Evolutionary conservation across 2,329 filamentous ascomycete genomes (phyloP).

Genomic region (Trichophyton verrucosum): DNA sequence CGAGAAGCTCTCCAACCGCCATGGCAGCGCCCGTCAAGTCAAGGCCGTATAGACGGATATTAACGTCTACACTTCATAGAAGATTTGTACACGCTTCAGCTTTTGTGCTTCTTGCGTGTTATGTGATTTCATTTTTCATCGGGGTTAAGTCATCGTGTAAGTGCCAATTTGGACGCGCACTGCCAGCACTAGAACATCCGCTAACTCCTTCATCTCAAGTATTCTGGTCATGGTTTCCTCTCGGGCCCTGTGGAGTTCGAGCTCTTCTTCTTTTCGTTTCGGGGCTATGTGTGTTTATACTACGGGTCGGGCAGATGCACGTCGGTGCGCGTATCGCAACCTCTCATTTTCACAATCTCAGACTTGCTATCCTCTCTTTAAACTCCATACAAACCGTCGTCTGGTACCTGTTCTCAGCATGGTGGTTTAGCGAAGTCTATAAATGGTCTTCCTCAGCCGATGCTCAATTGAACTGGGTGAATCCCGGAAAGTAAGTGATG

Average conservation of each 20-base stretch:
- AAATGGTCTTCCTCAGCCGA: conserved; percentile 54
- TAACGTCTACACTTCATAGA: conserved; percentile 77
- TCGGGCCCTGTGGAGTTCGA: conserved; percentile 63
- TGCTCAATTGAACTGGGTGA: conserved; percentile 60
- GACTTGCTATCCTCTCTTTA: conserved; percentile 44
- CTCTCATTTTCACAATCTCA: conserved; percentile 54
- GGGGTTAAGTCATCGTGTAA: conserved; percentile 57
- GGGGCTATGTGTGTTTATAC: conserved; percentile 64
- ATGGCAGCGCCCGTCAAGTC: conserved; percentile 28
- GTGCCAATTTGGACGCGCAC: conserved; percentile 18
- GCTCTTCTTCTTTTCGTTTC: conserved; percentile 63
- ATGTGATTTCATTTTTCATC: conserved; percentile 57
- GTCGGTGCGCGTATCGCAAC: conserved; percentile 58
- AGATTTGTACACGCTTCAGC: conserved; percentile 70
- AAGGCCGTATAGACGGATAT: conserved; percentile 66
- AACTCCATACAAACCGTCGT: conserved; percentile 56
- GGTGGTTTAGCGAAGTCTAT: conserved; percentile 68
- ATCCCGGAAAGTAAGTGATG: conserved; percentile 49
- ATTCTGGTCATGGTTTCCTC: conserved; percentile 76
- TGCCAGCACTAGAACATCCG: background rate
- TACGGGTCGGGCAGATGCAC: conserved; percentile 76
- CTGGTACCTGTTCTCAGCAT: conserved; percentile 68
- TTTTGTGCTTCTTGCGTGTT: conserved; percentile 58
- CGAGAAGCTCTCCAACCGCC: conserved; percentile 11
- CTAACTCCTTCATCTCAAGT: conserved; percentile 35